Conservation (phyloP, 306 rosid species). For the Abrus precatorius region DNA sequence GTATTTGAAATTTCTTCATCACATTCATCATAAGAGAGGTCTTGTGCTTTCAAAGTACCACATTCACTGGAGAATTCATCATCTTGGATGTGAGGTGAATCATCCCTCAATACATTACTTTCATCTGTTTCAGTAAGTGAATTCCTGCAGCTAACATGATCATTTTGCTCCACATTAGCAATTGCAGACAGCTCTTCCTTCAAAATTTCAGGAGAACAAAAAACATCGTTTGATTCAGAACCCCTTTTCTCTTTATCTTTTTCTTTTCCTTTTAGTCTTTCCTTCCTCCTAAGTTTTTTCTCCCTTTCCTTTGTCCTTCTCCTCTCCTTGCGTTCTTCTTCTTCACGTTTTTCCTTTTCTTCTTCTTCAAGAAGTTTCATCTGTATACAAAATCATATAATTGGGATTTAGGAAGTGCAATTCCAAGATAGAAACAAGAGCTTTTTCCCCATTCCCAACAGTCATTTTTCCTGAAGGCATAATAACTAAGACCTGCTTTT, state of each 20-base stretch:
- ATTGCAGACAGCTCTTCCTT: constrained; percentile 67
- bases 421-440: constrained; percentile 35
- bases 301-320: constrained; percentile 92
- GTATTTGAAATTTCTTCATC: constrained; percentile 63
- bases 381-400: constrained; percentile 58
- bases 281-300: constrained; percentile 94
- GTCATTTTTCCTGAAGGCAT: constrained; percentile 42
- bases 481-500: constrained; percentile 83
- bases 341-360: constrained; percentile 98
- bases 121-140: constrained; percentile 67
- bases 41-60: constrained; percentile 56
- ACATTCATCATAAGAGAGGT: constrained; percentile 58
- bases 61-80: constrained; percentile 60
- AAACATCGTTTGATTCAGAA: constrained; percentile 60
- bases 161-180: constrained; percentile 71
- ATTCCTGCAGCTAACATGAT: constrained; percentile 56
- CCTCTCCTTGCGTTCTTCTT: constrained; percentile 97
- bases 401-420: constrained; percentile 48
- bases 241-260: constrained; percentile 71
- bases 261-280: constrained; percentile 93
- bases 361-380: constrained; percentile 99
- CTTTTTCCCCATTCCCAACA: constrained; percentile 13
- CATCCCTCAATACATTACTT: constrained; percentile 57
- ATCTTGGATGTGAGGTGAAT: constrained; percentile 67
- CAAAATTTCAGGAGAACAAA: constrained; percentile 62